Percentiles rank a stretch among this genome's conserved stretches.
Conservation (phyloP, 73 alveolate genomes). For the Blepharisma stoltei region DNA sequence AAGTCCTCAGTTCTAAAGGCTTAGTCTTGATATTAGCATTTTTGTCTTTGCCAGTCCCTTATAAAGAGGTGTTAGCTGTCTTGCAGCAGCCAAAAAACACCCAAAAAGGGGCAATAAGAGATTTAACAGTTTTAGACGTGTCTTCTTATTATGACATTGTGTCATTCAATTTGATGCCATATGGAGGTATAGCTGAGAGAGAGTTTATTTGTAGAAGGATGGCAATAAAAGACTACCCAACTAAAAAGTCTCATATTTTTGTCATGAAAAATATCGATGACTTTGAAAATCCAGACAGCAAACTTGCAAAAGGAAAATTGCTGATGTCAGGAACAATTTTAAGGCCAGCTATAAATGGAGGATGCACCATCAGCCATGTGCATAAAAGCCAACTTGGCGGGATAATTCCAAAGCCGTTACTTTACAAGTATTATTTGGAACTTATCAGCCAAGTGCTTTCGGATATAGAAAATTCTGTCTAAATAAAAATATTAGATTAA, state of each 20-base stretch:
- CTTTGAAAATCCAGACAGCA: background rate
- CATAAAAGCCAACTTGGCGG: slow-evolving; percentile 21
- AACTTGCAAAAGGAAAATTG: slow-evolving; percentile 17
- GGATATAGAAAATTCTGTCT: too few relatives aligned
- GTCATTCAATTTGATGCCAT: background rate
- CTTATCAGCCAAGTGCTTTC: too few relatives aligned
- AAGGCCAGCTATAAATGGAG: slow-evolving; percentile 3
- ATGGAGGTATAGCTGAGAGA: background rate
- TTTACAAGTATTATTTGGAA: too few relatives aligned
- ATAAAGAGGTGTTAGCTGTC: slow-evolving; percentile 5
- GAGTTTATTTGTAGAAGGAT: background rate
- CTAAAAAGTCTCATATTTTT: background rate
- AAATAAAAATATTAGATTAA: too few relatives aligned
- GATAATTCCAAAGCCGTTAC: background rate
- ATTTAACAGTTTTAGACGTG: slow-evolving; percentile 17
- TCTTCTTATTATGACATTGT: background rate
- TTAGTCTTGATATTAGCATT: slow-evolving; percentile 2
- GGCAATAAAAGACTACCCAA: slow-evolving; percentile 2
- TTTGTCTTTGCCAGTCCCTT: background rate
- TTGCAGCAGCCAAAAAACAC: background rate
- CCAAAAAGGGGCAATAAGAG: background rate
- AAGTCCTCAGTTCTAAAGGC: background rate
- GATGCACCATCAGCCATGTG: background rate
- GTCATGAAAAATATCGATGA: slow-evolving; percentile 10
- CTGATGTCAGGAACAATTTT: slow-evolving; percentile 1